phyloP scores from a whole-genome alignment of 169 alveolate species.

The Plasmodium malariae region DNA sequence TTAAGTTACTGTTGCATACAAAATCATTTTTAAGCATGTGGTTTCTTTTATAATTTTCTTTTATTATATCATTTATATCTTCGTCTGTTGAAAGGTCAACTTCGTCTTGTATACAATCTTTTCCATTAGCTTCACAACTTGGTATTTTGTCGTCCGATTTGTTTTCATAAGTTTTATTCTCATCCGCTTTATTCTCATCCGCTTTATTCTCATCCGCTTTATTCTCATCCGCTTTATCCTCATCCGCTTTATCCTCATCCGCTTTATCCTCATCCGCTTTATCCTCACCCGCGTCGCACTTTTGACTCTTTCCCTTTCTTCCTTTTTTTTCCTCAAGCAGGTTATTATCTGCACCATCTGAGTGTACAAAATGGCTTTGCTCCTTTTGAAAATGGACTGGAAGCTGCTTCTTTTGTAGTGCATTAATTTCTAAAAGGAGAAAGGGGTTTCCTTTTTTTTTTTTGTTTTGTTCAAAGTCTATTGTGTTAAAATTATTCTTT shows the following conservation, averaged over 20 bases:
- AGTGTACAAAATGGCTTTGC: background rate
- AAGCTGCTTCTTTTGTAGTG: conserved; percentile 13
- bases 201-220: background rate
- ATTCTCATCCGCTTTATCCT: background rate
- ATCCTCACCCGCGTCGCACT: too few relatives aligned
- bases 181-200: background rate
- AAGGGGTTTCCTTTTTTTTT: conserved; percentile 49
- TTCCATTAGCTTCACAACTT: background rate
- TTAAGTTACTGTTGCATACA: conserved; percentile 24
- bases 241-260: background rate
- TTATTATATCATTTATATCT: conserved; percentile 44
- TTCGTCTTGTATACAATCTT: background rate
- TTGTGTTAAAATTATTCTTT: conserved; percentile 35
- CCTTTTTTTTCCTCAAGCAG: too few relatives aligned
- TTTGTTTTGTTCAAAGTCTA: conserved; percentile 46
- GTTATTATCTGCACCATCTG: too few relatives aligned
- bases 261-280: background rate
- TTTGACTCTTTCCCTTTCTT: background rate
- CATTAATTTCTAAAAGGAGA: conserved; percentile 46
- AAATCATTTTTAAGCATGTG: conserved; percentile 31
- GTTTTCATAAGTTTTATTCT: background rate
- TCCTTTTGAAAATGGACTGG: background rate
- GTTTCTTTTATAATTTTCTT: conserved; percentile 40
- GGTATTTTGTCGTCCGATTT: background rate
- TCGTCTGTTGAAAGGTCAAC: background rate